Conservation (phyloP, 305 asterid species). For the Solanum hybrid region DNA sequence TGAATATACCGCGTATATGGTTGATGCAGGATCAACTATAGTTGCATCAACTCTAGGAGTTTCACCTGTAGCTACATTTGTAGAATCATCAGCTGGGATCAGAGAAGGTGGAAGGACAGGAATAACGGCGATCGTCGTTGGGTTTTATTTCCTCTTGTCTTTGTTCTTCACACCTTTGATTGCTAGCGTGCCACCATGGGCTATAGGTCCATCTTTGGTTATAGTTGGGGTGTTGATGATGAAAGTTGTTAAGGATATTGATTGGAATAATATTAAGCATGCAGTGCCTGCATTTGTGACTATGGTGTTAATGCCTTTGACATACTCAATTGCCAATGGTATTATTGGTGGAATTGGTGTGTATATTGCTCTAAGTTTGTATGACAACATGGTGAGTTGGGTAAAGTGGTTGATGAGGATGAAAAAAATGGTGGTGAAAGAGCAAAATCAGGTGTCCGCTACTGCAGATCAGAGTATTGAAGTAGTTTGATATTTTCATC, state of each 20-base stretch:
- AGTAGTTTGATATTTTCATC: conserved; percentile 12
- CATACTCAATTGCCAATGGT: conserved; percentile 70
- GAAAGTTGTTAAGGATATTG: conserved; percentile 59
- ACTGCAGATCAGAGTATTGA: conserved; percentile 19
- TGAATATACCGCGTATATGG: conserved; percentile 71
- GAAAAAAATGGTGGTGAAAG: conserved; percentile 43
- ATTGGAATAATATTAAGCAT: conserved; percentile 52
- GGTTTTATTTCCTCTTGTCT: conserved; percentile 46
- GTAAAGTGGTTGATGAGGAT: conserved; percentile 31
- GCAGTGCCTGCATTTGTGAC: conserved; percentile 72
- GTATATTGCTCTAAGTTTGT: conserved; percentile 37
- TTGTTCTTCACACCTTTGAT: conserved; percentile 49
- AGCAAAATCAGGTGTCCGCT: conserved; percentile 59
- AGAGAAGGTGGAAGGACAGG: conserved; percentile 73
- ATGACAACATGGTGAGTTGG: conserved; percentile 23
- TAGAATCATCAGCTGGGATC: conserved; percentile 69
- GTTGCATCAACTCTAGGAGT: conserved; percentile 63
- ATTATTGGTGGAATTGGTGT: conserved; percentile 64
- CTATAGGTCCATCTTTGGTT: conserved; percentile 70
- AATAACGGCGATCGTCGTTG: conserved; percentile 49
- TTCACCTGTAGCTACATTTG: conserved; percentile 53
- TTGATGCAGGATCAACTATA: conserved; percentile 60
- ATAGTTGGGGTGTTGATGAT: conserved; percentile 77
- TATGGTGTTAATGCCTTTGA: conserved; percentile 58
- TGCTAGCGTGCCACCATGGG: conserved; percentile 73